phyloP scores from a whole-genome alignment of 768 basidiomycete species.

The Exidia glandulosa region DNA sequence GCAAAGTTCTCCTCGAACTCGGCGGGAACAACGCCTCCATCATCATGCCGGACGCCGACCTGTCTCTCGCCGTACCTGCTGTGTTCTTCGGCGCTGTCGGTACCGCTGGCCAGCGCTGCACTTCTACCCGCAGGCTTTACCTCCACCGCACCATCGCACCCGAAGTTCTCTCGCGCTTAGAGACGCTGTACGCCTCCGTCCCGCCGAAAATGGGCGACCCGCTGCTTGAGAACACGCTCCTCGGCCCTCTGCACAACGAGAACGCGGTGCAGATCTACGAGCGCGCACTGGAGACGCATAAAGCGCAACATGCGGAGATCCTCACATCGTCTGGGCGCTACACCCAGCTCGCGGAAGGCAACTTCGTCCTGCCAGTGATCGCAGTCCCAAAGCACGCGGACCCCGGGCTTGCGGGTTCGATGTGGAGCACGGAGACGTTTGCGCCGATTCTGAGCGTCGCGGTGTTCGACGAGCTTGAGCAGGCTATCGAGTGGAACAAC shows the following conservation, averaged over 20 bases:
- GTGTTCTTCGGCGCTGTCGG: conserved; percentile 94
- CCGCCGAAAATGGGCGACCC: conserved; percentile 78
- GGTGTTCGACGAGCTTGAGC: conserved; percentile 74
- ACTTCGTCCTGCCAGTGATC: conserved; percentile 86
- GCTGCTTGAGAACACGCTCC: conserved; percentile 54
- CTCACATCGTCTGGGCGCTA: conserved; percentile 18
- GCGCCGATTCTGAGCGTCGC: conserved; percentile 83
- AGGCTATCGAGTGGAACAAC: conserved; percentile 88
- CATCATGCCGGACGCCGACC: conserved; percentile 88
- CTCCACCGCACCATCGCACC: conserved; percentile 72
- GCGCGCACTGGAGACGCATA: conserved; percentile 49
- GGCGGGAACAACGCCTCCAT: conserved; percentile 95
- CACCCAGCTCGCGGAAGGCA: conserved; percentile 51
- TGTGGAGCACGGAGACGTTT: conserved; percentile 78
- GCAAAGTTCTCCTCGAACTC: conserved; percentile 81
- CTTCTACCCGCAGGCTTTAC: conserved; percentile 83
- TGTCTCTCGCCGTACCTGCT: conserved; percentile 77
- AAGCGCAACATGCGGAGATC: conserved; percentile 60
- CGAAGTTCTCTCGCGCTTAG: conserved; percentile 64
- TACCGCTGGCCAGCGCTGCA: conserved; percentile 67
- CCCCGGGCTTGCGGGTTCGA: conserved; percentile 28
- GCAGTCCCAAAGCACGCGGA: conserved; percentile 53
- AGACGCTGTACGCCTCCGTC: conserved; percentile 47
- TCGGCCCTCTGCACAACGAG: conserved; percentile 79
- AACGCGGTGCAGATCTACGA: conserved; percentile 57